Conservation (phyloP, 805 yeast species). For the Wickerhamomyces kurtzmanii region DNA sequence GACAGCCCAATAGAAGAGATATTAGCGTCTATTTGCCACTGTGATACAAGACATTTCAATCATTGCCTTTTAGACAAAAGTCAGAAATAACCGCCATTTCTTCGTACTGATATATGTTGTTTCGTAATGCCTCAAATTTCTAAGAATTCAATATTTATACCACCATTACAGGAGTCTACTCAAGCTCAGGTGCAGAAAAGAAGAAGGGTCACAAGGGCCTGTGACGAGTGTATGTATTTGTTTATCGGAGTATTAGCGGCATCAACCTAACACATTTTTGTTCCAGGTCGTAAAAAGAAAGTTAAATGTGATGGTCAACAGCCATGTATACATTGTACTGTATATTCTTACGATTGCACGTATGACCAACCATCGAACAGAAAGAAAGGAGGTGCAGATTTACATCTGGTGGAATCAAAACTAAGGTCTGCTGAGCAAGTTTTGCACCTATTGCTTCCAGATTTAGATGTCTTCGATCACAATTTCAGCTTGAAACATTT, state of each 20-base stretch:
- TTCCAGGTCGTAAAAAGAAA: conserved; percentile 58
- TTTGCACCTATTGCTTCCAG: conserved; percentile 25
- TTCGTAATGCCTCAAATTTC: not conserved
- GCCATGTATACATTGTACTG: conserved; percentile 77
- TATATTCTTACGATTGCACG: conserved; percentile 64
- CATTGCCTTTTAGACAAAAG: no score
- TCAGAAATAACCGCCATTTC: conserved; percentile 4
- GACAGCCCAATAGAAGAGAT: no score
- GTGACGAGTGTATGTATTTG: conserved; percentile 48
- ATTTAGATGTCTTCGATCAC: conserved; percentile 23
- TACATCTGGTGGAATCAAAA: conserved; percentile 22
- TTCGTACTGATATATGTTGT: not conserved
- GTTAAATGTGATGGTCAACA: conserved; percentile 74
- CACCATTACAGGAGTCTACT: conserved; percentile 6
- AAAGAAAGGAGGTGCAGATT: conserved; percentile 25
- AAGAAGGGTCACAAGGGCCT: conserved; percentile 63
- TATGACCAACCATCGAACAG: conserved; percentile 58
- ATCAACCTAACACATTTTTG: conserved; percentile 4
- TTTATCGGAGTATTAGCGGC: not conserved
- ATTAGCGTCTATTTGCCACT: no score
- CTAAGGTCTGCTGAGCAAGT: conserved; percentile 24
- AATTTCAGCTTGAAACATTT: conserved; percentile 18
- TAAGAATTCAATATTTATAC: conserved; percentile 5
- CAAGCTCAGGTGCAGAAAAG: conserved; percentile 30
- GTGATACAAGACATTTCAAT: no score